Base-by-base conservation (phyloP, 2,329 filamentous ascomycete genomes). In the Penicillium brasilianum region DNA sequence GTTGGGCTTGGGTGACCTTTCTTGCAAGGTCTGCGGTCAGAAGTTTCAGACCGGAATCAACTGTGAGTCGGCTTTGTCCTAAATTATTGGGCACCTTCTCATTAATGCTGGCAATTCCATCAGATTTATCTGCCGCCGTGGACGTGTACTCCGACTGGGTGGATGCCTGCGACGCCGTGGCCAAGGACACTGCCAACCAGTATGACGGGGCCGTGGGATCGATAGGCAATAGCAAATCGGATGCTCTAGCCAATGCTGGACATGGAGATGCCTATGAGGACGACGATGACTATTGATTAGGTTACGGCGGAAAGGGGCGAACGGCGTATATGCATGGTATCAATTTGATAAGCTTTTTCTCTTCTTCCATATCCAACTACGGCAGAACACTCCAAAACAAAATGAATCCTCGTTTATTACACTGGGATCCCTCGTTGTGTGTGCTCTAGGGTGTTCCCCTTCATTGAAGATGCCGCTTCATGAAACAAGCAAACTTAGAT, bases 141-240 rank as follows among this genome's bases (percentile, higher is more conserved):
- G 95, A 99, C 75, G 94, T 99, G 8, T 99, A 99, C 74, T 91
- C 92, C 36, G 95, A 98, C 77, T 99, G 95, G 95, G 92, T 99
- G 65, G 95, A 99, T 79, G 95, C 95, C n/a, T 91, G 89, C 74
- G 89, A 92, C 73, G 83, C 86, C 6, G 88, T 91, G 53, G 88
- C 88, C 16, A 88, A 90, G 72, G 83, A 88, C 62, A 81, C 83
- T 20, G 83, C 81, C 43, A 73, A 71, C 55, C 72, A 72, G 52
- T 74, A 76, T 49, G 74, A 75, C 56, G 68, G 62, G 44, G 51
- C 62, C 44, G 58, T 60, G 49, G 65, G 64, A 32, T 58, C 69
- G 25, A 63, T 59, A 34, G 57, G 56, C 5, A 67, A 66, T 14
- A 66, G 63, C 56, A 70, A 67, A 44, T 66, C 59, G 14, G 66